Base-by-base conservation (phyloP, 805 yeast genomes). In the Candida schatavii region DNA sequence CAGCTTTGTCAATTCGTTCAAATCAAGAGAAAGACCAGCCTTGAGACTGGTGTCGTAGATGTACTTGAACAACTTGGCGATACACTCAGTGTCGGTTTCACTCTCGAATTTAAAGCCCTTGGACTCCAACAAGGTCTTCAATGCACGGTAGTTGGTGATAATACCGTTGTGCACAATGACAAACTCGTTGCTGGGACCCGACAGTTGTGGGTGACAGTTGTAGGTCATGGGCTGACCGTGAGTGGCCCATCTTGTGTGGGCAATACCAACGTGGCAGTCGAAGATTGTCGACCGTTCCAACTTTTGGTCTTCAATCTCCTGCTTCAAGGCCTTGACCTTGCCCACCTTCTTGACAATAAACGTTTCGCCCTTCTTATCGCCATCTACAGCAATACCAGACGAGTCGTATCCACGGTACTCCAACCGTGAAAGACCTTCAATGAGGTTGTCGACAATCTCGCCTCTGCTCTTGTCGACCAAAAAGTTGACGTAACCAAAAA, bases 231-330 rank as follows among this genome's bases (percentile, higher is more conserved):
- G 97, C 56, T 83, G 87, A 66, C 99, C 99, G 66, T 93, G 99
- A 29, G 99, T 93, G 39, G 99, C 99, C 99, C 99, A 93, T 74
- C 99, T 86, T 11, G 99, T 93, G 69, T 93, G 99, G 19, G 99
- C 98, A 63, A 93, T 93, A 61, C 96, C 99, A 46, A 83, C 89
- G 61, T 93, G 99, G 62, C 84, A 80, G 54, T 79, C 83, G 59
- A 88, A 89, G 17, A 79, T 74, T 46, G 78, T 81, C 22, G 74
- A 65, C 53, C 83, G 74, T 55, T 85, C 78, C 44, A 82, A 75
- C 35, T 77, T 62, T 18, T 62, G 57, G 39, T 48, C 54, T 25
- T 67, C 71, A 51, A 87, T 80, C 66, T 83, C 82, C 47, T 80
- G 74, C 61, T 77, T 83, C 61, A 93, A 81, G 44, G 81, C 83